phyloP scores from a whole-genome alignment of 2,329 filamentous ascomycete species.

The Pyrenochaeta sp. region DNA sequence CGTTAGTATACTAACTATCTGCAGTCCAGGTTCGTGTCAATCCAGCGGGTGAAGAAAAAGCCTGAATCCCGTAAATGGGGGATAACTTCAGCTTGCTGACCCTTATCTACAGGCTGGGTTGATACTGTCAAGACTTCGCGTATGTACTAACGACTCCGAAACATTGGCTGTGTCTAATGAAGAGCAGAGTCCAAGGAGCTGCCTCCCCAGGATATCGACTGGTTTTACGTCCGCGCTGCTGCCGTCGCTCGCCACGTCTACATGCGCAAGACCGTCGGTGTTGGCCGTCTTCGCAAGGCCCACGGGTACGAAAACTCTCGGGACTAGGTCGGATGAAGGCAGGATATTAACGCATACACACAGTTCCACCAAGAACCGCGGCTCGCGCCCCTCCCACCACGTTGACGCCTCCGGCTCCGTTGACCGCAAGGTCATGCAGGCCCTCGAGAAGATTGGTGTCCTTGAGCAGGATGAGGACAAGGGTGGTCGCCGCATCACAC shows the following conservation, averaged over 20 bases:
- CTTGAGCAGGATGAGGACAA: conserved; percentile 98
- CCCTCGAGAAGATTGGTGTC: conserved; percentile 99
- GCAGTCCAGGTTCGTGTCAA: conserved; percentile 72
- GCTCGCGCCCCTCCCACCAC: conserved; percentile 89
- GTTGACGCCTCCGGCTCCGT: conserved; percentile 94
- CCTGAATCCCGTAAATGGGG: conserved; percentile 65
- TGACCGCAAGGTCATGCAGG: conserved; percentile 97
- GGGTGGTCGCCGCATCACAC: conserved; percentile 97
- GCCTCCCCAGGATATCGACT: conserved; percentile 97
- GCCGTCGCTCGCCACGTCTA: conserved; percentile 98
- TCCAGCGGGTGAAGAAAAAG: conserved; percentile 52
- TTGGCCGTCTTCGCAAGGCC: conserved; percentile 94
- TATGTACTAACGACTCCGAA: conserved; percentile 28
- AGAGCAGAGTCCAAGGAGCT: conserved; percentile 84
- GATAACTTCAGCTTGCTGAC: conserved; percentile 56
- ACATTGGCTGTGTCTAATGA: conserved; percentile 21
- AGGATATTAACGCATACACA: conserved; percentile 12
- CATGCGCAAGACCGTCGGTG: conserved; percentile 98
- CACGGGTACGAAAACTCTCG: conserved; percentile 66
- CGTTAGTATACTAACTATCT: conserved; percentile 29
- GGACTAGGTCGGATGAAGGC: background rate
- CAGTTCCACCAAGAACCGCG: conserved; percentile 88
- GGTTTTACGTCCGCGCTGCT: conserved; percentile 90
- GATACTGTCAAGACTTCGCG: conserved; percentile 97
- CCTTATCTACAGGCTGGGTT: conserved; percentile 83